Evolutionary conservation across 371 early-diverging fungal species (phyloP), one percentile per base, ranked within the genome.

Genomic region (Mucor indicus): DNA sequence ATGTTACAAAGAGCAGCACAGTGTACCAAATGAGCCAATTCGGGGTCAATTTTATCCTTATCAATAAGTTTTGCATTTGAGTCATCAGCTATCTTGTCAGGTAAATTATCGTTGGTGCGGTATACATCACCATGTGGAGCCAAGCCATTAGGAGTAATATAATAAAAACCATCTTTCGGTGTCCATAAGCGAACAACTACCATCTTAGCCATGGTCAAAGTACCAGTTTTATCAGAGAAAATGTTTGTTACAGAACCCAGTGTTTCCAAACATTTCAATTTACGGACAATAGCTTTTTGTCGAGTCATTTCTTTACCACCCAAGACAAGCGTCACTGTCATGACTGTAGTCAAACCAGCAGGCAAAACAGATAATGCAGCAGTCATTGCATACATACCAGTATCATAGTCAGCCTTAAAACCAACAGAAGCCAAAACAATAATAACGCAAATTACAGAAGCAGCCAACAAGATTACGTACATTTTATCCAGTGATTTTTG

Each of bases 191-290:
- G 81, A 17, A 83, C 81, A 1, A 84, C 76, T 4, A 85, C 85
- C 89, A 89, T 89, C 54, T 83, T 86, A 13, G 84, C 75, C 59
- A 79, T 72, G 1, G 82, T 81, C 38, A 81, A 53, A 7, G 82
- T 81, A 38, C 82, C 81, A 10, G 69, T 66, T 36, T 68, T 96
- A 62, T 96, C 96, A 1, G 90, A 89, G 62, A 93, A 94, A 55
- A 97, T 91, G 29, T 85, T 85, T n/a, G 92, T 90, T 12, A 96
- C 89, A 7, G 87, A 84, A 5, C 96, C 96, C n/a, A 96, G 74
- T 0, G 93, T 92, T 65, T 96, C 96, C 5, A 97, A 87, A 4
- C 89, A 85, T 4, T 91, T 89, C n/a, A 96, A 65, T 44, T 90
- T 92, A 32, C 93, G 81, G 15, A 96, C 92, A 53, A 66, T 48